Conservation (phyloP, 176 grass and related monocot genomes). For the Carex cristatella region DNA sequence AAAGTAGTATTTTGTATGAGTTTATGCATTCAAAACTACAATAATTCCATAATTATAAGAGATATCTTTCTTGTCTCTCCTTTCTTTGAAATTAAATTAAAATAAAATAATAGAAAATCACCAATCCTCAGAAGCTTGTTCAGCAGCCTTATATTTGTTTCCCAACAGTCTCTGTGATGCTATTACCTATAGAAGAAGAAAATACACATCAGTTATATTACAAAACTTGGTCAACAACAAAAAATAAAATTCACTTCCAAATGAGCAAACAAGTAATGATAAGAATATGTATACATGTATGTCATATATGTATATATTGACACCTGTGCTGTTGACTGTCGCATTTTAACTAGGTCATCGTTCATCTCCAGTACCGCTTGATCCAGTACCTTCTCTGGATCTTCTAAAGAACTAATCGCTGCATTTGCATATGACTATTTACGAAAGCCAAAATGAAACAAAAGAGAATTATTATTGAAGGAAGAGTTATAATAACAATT, state of each 20-base stretch:
- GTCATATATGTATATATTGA: neutral
- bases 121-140: constrained; percentile 82
- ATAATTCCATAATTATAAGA: no score
- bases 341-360: constrained; percentile 94
- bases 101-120: constrained; percentile 24
- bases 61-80: no score
- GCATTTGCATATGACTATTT: constrained; percentile 91
- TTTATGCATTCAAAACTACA: neutral
- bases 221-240: neutral
- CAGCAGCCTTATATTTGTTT: constrained; percentile 90
- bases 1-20: neutral
- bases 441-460: constrained; percentile 16
- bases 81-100: neutral
- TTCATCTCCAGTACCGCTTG: constrained; percentile 97
- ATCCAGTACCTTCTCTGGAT: constrained; percentile 97
- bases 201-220: constrained; percentile 9
- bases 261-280: neutral
- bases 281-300: neutral
- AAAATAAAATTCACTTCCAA: neutral
- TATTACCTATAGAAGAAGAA: constrained; percentile 59
- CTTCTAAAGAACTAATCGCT: constrained; percentile 79
- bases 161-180: constrained; percentile 85
- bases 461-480: neutral
- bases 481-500: neutral
- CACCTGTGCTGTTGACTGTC: constrained; percentile 94